Evolutionary conservation across 2,329 filamentous ascomycete species (phyloP), one percentile per base, ranked within the genome.

Genomic region (Colletotrichum liaoningense): DNA sequence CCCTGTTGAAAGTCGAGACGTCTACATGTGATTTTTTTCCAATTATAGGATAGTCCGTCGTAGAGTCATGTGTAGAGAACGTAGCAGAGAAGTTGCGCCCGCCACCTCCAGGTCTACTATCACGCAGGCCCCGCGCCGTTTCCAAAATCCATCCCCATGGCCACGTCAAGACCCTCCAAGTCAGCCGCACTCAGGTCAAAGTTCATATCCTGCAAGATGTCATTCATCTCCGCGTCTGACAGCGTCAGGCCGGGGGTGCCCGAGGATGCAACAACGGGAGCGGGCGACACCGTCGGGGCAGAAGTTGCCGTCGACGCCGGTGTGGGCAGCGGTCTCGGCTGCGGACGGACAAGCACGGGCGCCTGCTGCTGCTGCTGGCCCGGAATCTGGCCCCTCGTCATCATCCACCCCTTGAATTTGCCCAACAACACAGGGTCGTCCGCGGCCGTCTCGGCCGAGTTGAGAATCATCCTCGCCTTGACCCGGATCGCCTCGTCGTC

Each of bases 371-470:
- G 64, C 11, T 72, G 30, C 24, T 52, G 16, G 2, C 57, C 55
- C 24, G 64, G 28, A 49, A 42, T 38, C 35, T 71, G 56, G 6
- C 76, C 58, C 67, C 80, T 81, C 52, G 78, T 77, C 49, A 77
- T 75, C 75, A 89, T 81, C 77, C 86, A 82, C 1, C 80, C 79
- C 80, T 86, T 88, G 81, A 92, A 92, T 78, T 88, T 89, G 26
- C 79, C 83, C 64, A 92, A 79, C 22, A 92, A 79, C 2, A 84
- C 81, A 0, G 79, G 76, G 76, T 92, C 88, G 59, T 92, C 90
- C 0, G 88, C 89, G 7, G 89, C 81, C 1, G 90, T 91, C 5
- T 76, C 77, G 5, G 83, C 77, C 35, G 84, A 79, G 3, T 84
- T 81, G 66, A 89, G 77, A 57, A 92, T 87, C 62, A 86, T 82